Evolutionary conservation across 257 asterid genomes (phyloP).

Genomic region (Solanum lignicaule): DNA sequence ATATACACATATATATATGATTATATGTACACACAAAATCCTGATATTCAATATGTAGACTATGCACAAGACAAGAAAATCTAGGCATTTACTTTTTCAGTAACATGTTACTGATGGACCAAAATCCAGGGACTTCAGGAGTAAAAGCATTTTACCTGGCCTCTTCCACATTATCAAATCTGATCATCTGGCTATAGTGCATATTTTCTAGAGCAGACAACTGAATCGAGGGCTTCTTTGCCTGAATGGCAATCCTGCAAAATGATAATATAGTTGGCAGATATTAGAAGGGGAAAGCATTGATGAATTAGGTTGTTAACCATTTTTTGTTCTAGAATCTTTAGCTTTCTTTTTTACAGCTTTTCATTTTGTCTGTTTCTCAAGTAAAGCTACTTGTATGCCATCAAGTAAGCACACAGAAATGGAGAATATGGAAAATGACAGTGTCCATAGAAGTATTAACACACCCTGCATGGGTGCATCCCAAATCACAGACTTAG

Average conservation of each 20-base stretch:
- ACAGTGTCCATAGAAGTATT: not conserved
- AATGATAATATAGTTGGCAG: not conserved
- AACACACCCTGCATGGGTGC: not conserved
- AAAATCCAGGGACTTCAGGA: not conserved
- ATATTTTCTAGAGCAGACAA: slow-evolving; percentile 86
- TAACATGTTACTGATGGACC: not conserved
- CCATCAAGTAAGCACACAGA: not conserved
- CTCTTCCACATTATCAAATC: slow-evolving; percentile 75
- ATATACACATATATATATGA: no score
- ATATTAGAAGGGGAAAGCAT: not conserved
- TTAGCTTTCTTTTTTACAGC: not conserved
- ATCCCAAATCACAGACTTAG: not conserved
- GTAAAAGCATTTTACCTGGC: slow-evolving; percentile 45
- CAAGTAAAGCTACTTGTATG: not conserved
- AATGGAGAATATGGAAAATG: not conserved
- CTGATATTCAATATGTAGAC: not conserved
- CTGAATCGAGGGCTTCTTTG: slow-evolving; percentile 50
- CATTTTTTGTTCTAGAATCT: not conserved
- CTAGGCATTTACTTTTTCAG: not conserved
- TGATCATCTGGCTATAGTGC: slow-evolving; percentile 90
- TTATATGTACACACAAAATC: not conserved
- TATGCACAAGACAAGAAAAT: not conserved
- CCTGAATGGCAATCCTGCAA: slow-evolving; percentile 59
- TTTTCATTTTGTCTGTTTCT: not conserved
- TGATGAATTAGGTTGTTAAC: not conserved